Conservation (phyloP, 805 yeast genomes). For the Monosporozyma servazzii region DNA sequence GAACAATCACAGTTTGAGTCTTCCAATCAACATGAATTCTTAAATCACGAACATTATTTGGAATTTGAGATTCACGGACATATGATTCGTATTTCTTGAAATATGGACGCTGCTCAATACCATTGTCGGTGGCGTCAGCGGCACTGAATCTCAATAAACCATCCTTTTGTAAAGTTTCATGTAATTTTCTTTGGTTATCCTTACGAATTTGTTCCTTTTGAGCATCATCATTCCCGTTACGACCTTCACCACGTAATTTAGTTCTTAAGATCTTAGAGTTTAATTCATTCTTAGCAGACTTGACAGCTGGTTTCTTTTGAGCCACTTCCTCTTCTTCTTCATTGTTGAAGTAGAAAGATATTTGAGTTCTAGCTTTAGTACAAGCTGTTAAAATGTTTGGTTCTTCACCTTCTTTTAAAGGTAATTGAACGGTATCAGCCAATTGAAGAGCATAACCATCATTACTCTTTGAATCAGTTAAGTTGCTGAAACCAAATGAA, state of each 20-base stretch:
- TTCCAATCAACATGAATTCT: constrained; percentile 80
- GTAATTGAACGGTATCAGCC: constrained; percentile 72
- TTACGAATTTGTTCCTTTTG: constrained; percentile 71
- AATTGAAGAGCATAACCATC: constrained; percentile 62
- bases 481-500: constrained; percentile 65
- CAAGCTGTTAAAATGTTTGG: constrained; percentile 65
- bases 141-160: constrained; percentile 77
- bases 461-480: constrained; percentile 42
- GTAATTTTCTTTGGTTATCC: constrained; percentile 74
- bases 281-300: constrained; percentile 24
- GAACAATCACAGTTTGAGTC: constrained; percentile 80
- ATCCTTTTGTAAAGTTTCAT: constrained; percentile 75
- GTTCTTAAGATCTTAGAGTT: constrained; percentile 65
- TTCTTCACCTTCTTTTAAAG: constrained; percentile 37
- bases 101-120: constrained; percentile 40
- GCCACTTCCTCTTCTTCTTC: constrained; percentile 42
- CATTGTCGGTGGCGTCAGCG: constrained; percentile 58
- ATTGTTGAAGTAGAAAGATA: constrained; percentile 77
- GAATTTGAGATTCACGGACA: constrained; percentile 87
- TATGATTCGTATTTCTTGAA: constrained; percentile 92
- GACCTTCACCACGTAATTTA: constrained; percentile 69
- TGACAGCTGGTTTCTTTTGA: constrained; percentile 30
- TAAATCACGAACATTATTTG: constrained; percentile 70
- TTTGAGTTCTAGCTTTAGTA: constrained; percentile 60
- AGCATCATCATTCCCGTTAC: constrained; percentile 56